These are phyloP conservation scores for Boletus sp. DNA, from an alignment of 768 basidiomycete genomes.

Conservation along the genomic window DNA sequence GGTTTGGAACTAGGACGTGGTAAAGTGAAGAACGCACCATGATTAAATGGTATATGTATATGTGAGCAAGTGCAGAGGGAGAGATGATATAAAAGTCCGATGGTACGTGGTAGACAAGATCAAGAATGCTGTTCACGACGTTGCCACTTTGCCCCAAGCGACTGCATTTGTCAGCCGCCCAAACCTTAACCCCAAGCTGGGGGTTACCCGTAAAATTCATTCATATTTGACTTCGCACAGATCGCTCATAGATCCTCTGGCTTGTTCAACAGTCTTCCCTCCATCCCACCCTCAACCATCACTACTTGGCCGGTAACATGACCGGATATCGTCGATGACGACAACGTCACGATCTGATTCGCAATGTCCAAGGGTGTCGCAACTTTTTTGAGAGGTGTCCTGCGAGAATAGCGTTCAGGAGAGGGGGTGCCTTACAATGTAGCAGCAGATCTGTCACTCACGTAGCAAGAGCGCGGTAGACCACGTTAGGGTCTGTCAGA, in stretches of 20 bases:
- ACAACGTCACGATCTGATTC: conserved; percentile 56
- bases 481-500: conserved; percentile 50
- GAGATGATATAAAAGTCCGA: neutral
- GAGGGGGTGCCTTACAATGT: neutral
- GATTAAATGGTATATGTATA: neutral
- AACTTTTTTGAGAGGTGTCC: conserved; percentile 68
- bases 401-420: conserved; percentile 22
- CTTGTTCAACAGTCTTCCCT: conserved; percentile 54
- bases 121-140: neutral
- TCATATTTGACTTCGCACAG: too few relatives aligned
- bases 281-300: conserved; percentile 78
- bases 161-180: conserved; percentile 22
- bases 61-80: neutral
- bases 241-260: conserved; percentile 31
- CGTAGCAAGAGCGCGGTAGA: conserved; percentile 66
- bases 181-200: conserved; percentile 23
- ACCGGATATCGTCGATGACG: conserved; percentile 60
- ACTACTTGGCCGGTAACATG: conserved; percentile 69
- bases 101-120: conserved; percentile 1
- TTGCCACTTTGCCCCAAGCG: neutral
- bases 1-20: neutral
- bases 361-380: conserved; percentile 63
- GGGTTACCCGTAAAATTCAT: neutral
- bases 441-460: conserved; percentile 30
- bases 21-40: conserved; percentile 18